phyloP scores from a whole-genome alignment of 139 green algal genomes.

The Desmodesmus armatus region DNA sequence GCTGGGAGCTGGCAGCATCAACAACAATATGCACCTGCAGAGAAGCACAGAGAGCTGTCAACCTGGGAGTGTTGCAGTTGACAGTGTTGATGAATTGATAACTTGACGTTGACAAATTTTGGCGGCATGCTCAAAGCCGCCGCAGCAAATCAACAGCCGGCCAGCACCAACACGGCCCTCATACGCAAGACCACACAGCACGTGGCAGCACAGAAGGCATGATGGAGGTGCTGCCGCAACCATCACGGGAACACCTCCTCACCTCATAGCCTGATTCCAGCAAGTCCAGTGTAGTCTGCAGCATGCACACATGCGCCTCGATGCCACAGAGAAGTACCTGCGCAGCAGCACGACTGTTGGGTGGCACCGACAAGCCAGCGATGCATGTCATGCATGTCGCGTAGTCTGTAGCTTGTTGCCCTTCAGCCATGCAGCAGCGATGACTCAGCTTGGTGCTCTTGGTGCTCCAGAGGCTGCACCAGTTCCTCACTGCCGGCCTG shows the following conservation, averaged over 20 bases:
- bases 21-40: constrained; percentile 88
- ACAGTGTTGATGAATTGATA: too few relatives aligned
- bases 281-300: constrained; percentile 83
- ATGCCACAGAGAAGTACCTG: constrained; percentile 87
- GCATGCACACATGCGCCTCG: constrained; percentile 93
- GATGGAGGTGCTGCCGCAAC: too few relatives aligned
- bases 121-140: too few relatives aligned
- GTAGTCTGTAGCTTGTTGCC: neutral
- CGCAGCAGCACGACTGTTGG: neutral
- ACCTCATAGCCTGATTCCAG: constrained; percentile 75
- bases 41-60: too few relatives aligned
- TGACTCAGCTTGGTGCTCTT: neutral
- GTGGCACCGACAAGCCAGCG: neutral
- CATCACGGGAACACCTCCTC: too few relatives aligned
- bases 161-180: too few relatives aligned
- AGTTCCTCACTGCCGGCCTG: neutral
- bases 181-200: too few relatives aligned
- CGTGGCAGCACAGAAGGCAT: too few relatives aligned
- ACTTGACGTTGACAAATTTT: too few relatives aligned
- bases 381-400: neutral
- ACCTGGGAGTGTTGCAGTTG: too few relatives aligned
- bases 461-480: neutral
- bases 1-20: constrained; percentile 82
- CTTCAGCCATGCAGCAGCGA: neutral
- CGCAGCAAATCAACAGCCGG: too few relatives aligned